Conservation (phyloP, 108 stramenopile genomes). For the Ochromonas danica region DNA sequence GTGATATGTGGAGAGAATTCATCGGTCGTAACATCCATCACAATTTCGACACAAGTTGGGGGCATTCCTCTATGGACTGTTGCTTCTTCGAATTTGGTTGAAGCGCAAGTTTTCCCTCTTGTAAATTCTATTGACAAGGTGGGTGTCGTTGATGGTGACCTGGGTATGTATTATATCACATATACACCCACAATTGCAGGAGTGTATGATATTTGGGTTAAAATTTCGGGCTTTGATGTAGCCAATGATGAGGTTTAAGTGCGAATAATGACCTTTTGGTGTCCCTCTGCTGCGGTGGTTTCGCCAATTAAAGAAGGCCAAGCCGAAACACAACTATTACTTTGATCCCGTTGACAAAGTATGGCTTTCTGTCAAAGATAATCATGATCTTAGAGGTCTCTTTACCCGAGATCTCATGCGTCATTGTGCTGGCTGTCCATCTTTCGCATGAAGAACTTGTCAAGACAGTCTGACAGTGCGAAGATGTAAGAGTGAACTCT, state of each 20-base stretch:
- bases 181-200: slow-evolving; percentile 69
- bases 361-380: neutral
- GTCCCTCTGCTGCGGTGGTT: no score
- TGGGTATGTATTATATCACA: slow-evolving; percentile 58
- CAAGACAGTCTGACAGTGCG: no score
- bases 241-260: no score
- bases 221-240: slow-evolving; percentile 51
- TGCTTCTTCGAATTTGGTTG: neutral
- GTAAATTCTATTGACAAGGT: slow-evolving; percentile 53
- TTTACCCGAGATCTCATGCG: neutral
- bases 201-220: slow-evolving; percentile 57
- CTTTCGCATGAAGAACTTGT: no score
- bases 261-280: no score
- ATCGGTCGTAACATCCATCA: neutral
- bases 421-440: neutral
- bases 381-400: neutral
- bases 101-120: neutral
- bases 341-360: neutral
- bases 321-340: neutral
- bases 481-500: no score
- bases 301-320: no score
- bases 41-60: neutral
- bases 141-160: neutral
- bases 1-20: neutral
- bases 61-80: neutral